Base-by-base conservation (phyloP, 805 yeast genomes). In the Teunomyces cretensis region DNA sequence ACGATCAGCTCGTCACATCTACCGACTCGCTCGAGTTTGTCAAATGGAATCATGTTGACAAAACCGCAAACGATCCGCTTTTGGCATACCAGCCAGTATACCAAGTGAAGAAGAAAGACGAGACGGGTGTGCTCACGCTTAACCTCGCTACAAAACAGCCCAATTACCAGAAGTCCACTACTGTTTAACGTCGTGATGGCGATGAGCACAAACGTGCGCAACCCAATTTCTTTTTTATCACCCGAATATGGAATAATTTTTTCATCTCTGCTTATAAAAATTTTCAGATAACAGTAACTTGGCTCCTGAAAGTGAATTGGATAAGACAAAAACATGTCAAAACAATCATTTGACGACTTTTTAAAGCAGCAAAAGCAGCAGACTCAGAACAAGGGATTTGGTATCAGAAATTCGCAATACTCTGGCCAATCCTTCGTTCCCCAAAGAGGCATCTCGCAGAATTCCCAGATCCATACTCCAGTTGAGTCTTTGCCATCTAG, bases 291-390 rank as follows among this genome's bases (percentile, higher is more conserved):
- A 35, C 26, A n/a, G 22, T 26, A 26, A 15, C 28, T 11, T 26
- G 28, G 28, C 28, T 26, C 12, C 28, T 26, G 12, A 16, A 22
- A 24, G 32, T 38, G 22, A 14, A 27, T 4, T 15, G 13, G 30
- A 4, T 17, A 14, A 38, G 22, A 27, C 31, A 1, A 49, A 55
- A 49, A 55, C 17, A 47, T 42, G 45, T 47, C 49, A 9, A 47
- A 47, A 30, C 50, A 47, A 30, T 74, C 81, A 11, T 76, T 76
- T 54, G 83, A 79, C 46, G 83, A 78, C 46, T 79, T 68, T 57
- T 57, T 77, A 51, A 76, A 72, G 62, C 66, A 67, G 60, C 67
- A 49, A 41, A 69, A 59, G 50, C 61, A 47, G 44, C 61, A 57
- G 54, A 65, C 62, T 19, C 61, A 57, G 54, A 65, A 63, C 27